Base-by-base conservation (phyloP, 768 basidiomycete genomes). In the Suillus subaureus region DNA sequence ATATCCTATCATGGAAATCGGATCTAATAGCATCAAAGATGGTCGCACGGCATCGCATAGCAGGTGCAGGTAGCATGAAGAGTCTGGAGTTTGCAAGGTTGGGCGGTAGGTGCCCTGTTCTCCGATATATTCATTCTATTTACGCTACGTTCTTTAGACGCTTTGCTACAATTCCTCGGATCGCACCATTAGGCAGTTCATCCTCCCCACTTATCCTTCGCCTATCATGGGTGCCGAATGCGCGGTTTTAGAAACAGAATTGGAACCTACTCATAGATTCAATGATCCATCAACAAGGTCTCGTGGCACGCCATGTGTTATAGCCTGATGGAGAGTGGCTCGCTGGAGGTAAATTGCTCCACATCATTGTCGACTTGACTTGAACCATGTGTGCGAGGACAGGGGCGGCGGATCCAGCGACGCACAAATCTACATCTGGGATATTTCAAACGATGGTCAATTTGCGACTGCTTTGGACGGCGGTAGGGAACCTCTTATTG, bases 401-500 rank as follows among this genome's bases (percentile, higher is more conserved):
- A 89, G 93, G 96, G 47, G 94, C 97, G 1, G 97, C 94, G 1
- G 94, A 97, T 74, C 90, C 95, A 37, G 93, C 93, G 1, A 85
- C 90, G 0, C 97, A 99, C 77, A 96, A 73, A 93, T 99, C 51
- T 98, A 96, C 75, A 89, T 99, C 56, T 99, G 97, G 97, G 96
- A 99, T 76, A 86, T 96, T 28, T 90, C 89, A 4, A 91, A 92
- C 66, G 92, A 94, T 61, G 92, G 92, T 1, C 89, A 90, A 58
- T 88, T 99, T 70, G 88, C 91, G 3, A 94, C 87, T 68, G 90
- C 96, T 15, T 79, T 99, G 33, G 97, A 99, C 70, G 97, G 97
- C 4, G 97, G 97, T 6, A 88, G 94, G 62, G 97, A 99, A 70
- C 90, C 94, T 4, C 80, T 98, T 63, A 82, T 89, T 6, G 89